A percentile compares a stretch with the other conserved stretches of the same genome.
Conservation (phyloP, 306 rosid species). For the Fragaria vesca region DNA sequence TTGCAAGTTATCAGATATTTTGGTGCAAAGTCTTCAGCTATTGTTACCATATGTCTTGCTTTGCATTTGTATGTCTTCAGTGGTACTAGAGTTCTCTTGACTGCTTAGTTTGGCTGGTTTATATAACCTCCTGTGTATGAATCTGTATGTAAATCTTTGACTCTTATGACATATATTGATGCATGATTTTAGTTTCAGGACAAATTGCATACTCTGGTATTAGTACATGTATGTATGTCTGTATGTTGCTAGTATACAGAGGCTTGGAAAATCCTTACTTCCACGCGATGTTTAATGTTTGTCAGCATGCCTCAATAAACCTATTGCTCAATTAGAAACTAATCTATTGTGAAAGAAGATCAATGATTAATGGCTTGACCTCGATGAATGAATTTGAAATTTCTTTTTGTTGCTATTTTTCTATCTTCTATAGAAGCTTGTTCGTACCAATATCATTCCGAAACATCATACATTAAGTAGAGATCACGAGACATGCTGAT, state of each 20-base stretch:
- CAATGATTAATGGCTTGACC: not conserved
- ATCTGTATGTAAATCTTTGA: not conserved
- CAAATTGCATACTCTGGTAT: not conserved
- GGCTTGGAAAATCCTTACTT: not conserved
- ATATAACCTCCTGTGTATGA: not conserved
- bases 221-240: not conserved
- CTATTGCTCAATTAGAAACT: not conserved
- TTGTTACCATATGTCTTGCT: conserved; percentile 78
- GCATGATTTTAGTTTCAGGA: conserved; percentile 1
- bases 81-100: conserved; percentile 56
- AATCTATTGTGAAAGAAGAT: not conserved
- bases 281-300: not conserved
- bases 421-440: not conserved
- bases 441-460: not conserved
- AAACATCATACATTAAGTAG: not conserved
- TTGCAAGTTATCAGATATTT: conserved; percentile 63
- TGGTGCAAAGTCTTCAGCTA: conserved; percentile 72
- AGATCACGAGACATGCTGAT: not conserved
- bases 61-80: conserved; percentile 67
- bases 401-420: not conserved
- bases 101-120: conserved; percentile 48
- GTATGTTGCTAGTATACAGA: not conserved
- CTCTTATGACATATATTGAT: not conserved
- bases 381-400: not conserved
- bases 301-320: not conserved